Base-by-base conservation (phyloP, 371 early-diverging fungal genomes). In the Zychaea mexicana region DNA sequence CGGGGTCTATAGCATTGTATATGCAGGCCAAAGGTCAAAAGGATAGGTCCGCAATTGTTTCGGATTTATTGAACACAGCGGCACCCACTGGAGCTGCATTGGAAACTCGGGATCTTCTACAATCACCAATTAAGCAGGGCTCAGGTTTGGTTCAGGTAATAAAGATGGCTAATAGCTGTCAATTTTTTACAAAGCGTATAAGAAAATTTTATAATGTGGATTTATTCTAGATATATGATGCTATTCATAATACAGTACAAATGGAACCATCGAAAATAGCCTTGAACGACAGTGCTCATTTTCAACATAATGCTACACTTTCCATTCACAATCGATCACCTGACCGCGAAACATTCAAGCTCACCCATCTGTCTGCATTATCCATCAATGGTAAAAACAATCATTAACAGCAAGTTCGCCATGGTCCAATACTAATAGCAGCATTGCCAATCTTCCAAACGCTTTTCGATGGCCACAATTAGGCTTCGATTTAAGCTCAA, bases 61-160 rank as follows among this genome's bases (percentile, higher is more conserved):
- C 9, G 9, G 39, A 30, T 2, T 30, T 67, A 6, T 28, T 64
- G 46, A 68, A 68, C 30, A 26, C 55, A 58, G 64, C 69, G 1
- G 24, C 26, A 21, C 64, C 64, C 6, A 32, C 31, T 4, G n/a
- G 53, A 1, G 3, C 32, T 12, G 5, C 42, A 30, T 26, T 53
- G 15, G 17, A 32, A 4, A 26, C 57, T 49, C 10, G n/a, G 0
- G 22, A n/a, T 21, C 9, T 12, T 13, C 9, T 57, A 0, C 64
- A 68, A 31, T 60, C 69, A 1, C 61, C 61, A 2, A 36, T 46
- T 10, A 59, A 46, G 24, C 69, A 68, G 42, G 69, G 69, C 7
- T 38, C 68, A n/a, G 68, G 68, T 0, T 22, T 68, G 6, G 60
- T 68, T 8, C 68, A 68, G 55, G 68, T 68, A 60, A 57, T 22